Conservation (phyloP, 164 flowering plant species). For the Umbellularia californica region DNA sequence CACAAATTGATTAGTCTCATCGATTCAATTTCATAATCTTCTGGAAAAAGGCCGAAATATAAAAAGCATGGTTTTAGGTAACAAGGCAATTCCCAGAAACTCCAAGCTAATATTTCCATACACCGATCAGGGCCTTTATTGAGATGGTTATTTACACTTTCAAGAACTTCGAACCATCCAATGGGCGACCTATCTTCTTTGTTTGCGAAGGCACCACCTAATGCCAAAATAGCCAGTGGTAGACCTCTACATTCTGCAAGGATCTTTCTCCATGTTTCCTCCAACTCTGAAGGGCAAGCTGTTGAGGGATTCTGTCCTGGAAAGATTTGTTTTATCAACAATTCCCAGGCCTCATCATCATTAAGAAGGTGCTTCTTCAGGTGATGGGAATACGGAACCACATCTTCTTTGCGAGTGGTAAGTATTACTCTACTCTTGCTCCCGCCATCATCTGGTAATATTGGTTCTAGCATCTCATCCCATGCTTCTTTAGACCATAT, state of each 20-base stretch:
- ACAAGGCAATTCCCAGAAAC: not conserved
- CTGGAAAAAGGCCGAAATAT: not conserved
- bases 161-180: not conserved
- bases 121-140: not conserved
- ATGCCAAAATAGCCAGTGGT: not conserved
- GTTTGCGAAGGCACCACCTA: not conserved
- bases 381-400: too few species aligned
- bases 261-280: too few species aligned
- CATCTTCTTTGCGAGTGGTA: too few species aligned
- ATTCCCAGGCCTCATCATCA: too few species aligned
- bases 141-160: not conserved
- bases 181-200: not conserved
- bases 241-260: not conserved
- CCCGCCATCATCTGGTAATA: too few species aligned
- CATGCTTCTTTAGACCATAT: too few species aligned
- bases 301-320: too few species aligned
- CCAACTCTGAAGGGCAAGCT: too few species aligned
- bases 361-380: too few species aligned
- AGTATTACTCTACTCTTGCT: too few species aligned
- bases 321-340: too few species aligned
- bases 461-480: too few species aligned
- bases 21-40: conserved; percentile 6
- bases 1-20: conserved; percentile 4
- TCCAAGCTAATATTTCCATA: not conserved
- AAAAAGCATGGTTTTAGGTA: not conserved